phyloP scores from a whole-genome alignment of 2,329 filamentous ascomycete species.

The Cordyceps javanica region DNA sequence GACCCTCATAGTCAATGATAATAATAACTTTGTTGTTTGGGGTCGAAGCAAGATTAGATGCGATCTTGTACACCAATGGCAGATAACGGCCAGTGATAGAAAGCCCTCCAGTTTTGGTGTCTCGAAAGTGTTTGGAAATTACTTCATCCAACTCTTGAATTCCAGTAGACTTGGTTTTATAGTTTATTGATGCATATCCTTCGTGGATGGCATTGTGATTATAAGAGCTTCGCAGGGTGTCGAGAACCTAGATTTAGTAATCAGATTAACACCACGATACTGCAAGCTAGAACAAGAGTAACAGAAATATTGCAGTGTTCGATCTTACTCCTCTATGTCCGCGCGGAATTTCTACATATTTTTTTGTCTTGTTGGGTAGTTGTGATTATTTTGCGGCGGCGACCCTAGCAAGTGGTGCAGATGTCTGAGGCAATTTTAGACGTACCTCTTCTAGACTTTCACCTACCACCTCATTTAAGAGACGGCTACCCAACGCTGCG shows the following conservation, averaged over 20 bases:
- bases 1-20: constrained; percentile 48
- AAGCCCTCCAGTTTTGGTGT: constrained; percentile 41
- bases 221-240: background rate
- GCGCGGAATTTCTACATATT: background rate
- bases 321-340: too few species aligned
- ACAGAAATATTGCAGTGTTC: background rate
- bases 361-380: background rate
- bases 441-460: constrained; percentile 54
- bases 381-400: background rate
- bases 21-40: constrained; percentile 44
- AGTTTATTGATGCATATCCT: background rate
- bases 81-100: constrained; percentile 47
- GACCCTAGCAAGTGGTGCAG: background rate
- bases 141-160: constrained; percentile 43
- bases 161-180: constrained; percentile 27
- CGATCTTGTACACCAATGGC: constrained; percentile 50
- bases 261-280: background rate
- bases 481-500: constrained; percentile 38
- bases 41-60: constrained; percentile 43
- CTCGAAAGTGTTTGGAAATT: constrained; percentile 39
- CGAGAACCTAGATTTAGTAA: background rate
- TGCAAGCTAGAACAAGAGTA: background rate
- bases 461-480: constrained; percentile 52
- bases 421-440: constrained; percentile 13
- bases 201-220: background rate